Evolutionary conservation across 306 rosid genomes (phyloP).

Genomic region (Benincasa hispida): DNA sequence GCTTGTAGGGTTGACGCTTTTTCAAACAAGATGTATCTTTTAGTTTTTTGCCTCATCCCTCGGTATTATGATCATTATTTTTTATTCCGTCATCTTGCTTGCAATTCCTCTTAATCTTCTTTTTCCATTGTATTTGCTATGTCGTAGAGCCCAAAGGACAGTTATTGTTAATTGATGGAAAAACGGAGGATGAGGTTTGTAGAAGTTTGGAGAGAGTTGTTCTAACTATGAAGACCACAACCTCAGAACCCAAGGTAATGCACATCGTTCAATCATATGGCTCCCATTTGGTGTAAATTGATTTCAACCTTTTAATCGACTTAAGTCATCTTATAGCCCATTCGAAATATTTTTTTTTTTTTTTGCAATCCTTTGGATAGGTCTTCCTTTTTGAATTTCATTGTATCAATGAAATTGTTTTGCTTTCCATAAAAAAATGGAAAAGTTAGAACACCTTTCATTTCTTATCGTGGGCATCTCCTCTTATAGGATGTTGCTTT

Average conservation of each 20-base stretch:
- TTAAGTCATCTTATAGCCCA: too few relatives aligned
- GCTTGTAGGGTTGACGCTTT: neutral
- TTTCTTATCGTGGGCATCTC: neutral
- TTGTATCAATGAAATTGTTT: too few relatives aligned
- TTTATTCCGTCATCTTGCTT: neutral
- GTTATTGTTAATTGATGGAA: conserved; percentile 85
- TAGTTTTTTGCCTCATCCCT: neutral
- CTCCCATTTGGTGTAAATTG: too few relatives aligned
- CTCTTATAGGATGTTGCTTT: conserved; percentile 75
- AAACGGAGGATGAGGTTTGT: conserved; percentile 74
- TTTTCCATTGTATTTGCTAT: neutral
- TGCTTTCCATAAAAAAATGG: neutral
- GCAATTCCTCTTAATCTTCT: neutral
- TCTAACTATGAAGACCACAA: conserved; percentile 80
- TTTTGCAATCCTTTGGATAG: too few relatives aligned
- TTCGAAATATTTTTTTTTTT: too few relatives aligned
- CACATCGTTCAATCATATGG: neutral
- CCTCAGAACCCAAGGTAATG: conserved; percentile 87
- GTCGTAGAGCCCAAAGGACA: conserved; percentile 87
- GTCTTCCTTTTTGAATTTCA: neutral
- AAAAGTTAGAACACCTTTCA: neutral
- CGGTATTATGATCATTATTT: neutral
- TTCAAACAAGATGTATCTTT: conserved; percentile 6
- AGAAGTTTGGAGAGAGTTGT: conserved; percentile 90
- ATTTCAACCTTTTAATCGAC: too few relatives aligned